phyloP scores from a whole-genome alignment of 345 rosid genomes.

The Hirschfeldia incana region DNA sequence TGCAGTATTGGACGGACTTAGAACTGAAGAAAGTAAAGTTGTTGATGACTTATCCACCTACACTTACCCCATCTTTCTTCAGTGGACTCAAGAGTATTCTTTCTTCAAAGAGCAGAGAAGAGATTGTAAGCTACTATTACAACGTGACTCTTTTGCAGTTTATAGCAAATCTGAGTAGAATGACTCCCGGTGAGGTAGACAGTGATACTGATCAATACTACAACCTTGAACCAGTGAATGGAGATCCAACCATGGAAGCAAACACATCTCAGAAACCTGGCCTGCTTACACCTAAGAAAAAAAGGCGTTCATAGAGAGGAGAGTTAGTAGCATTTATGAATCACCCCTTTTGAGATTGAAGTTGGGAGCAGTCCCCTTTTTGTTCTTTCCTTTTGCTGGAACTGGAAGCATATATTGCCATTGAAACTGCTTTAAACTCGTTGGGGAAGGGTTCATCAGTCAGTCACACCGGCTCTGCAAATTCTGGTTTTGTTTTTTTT shows the following conservation, averaged over 20 bases:
- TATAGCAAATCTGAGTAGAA: slow-evolving; percentile 75
- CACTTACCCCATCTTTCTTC: slow-evolving; percentile 49
- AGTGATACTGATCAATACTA: slow-evolving; percentile 69
- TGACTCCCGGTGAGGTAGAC: slow-evolving; percentile 46
- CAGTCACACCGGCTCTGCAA: slow-evolving; percentile 8
- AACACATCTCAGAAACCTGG: slow-evolving; percentile 44
- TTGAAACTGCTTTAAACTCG: slow-evolving; percentile 8
- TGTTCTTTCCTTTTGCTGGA: neutral
- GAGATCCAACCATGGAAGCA: slow-evolving; percentile 35
- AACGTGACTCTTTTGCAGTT: slow-evolving; percentile 72
- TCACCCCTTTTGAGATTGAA: too few species aligned
- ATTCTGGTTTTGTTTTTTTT: neutral
- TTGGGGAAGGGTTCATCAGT: slow-evolving; percentile 3
- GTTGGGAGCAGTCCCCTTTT: neutral
- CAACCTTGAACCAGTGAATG: slow-evolving; percentile 23
- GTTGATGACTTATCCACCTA: slow-evolving; percentile 46
- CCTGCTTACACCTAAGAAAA: slow-evolving; percentile 60
- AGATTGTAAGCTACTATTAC: slow-evolving; percentile 70
- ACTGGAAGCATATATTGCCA: slow-evolving; percentile 8
- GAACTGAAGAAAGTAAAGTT: slow-evolving; percentile 57
- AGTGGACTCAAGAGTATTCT: slow-evolving; percentile 48
- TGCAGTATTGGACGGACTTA: slow-evolving; percentile 52
- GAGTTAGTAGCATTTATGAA: neutral
- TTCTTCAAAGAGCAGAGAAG: slow-evolving; percentile 52
- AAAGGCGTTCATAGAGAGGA: slow-evolving; percentile 29